Conservation (phyloP, 139 green algal genomes). For the Diplosphaera chodatii region DNA sequence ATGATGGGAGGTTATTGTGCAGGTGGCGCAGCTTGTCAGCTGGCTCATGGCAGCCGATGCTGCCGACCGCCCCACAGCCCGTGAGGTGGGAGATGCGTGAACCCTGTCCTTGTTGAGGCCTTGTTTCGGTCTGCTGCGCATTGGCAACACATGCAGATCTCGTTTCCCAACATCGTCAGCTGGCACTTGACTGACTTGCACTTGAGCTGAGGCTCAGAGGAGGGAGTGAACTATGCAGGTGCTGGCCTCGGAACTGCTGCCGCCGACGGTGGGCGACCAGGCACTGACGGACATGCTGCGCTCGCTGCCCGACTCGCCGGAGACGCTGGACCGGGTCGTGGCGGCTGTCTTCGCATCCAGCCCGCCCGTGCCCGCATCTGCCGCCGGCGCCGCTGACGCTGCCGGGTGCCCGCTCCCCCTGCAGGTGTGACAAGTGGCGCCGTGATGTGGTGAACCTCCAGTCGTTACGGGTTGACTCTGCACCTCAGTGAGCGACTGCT, state of each 20-base stretch:
- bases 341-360: conserved; percentile 58
- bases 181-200: too few species aligned
- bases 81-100: conserved; percentile 22
- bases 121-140: too few species aligned
- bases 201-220: too few species aligned
- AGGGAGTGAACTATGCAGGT: conserved; percentile 30
- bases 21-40: conserved; percentile 35
- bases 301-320: conserved; percentile 59
- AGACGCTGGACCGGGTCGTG: conserved; percentile 58
- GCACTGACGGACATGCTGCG: conserved; percentile 76
- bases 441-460: too few species aligned
- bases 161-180: too few species aligned
- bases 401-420: neutral
- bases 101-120: too few species aligned
- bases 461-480: too few species aligned
- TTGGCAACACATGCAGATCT: too few species aligned
- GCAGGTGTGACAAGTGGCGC: neutral
- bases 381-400: too few species aligned
- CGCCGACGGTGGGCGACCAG: conserved; percentile 74
- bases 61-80: conserved; percentile 63
- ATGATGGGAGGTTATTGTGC: too few species aligned
- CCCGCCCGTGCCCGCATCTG: neutral
- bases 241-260: conserved; percentile 74
- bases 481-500: too few species aligned
- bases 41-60: conserved; percentile 74